Evolutionary conservation across 116 monocot genomes (phyloP).

Genomic region (Iris pallida): DNA sequence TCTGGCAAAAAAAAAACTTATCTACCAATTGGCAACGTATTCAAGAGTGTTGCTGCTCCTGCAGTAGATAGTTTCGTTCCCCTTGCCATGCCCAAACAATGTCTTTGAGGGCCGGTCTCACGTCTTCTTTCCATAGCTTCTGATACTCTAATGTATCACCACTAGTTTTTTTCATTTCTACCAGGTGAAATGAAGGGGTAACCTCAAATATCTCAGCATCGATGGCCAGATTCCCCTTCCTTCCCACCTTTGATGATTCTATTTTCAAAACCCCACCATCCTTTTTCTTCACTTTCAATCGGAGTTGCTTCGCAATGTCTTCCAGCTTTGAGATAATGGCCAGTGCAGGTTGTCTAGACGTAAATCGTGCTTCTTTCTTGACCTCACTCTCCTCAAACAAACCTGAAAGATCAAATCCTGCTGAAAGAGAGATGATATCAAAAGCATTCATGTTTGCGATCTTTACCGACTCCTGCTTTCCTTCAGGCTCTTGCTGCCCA

Average conservation of each 20-base stretch:
- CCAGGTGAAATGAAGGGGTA: slow-evolving; percentile 38
- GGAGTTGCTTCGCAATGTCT: slow-evolving; percentile 51
- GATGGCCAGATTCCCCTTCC: slow-evolving; percentile 46
- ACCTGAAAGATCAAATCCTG: slow-evolving; percentile 60
- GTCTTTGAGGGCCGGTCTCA: slow-evolving; percentile 72
- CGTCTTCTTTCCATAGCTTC: slow-evolving; percentile 48
- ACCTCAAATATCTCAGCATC: slow-evolving; percentile 83
- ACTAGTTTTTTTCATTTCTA: slow-evolving; percentile 60
- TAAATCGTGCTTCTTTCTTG: slow-evolving; percentile 49
- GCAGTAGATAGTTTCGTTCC: slow-evolving; percentile 23
- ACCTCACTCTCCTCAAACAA: slow-evolving; percentile 34
- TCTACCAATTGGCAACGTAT: neutral
- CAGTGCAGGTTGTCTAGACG: slow-evolving; percentile 30
- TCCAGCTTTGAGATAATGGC: slow-evolving; percentile 61
- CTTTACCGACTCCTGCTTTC: slow-evolving; percentile 17
- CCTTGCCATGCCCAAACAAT: slow-evolving; percentile 83
- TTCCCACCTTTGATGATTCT: slow-evolving; percentile 39
- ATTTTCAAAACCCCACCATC: slow-evolving; percentile 59
- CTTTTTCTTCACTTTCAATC: slow-evolving; percentile 59
- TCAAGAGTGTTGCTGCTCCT: neutral
- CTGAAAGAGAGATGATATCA: slow-evolving; percentile 60
- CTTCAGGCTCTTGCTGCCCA: slow-evolving; percentile 12
- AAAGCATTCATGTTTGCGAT: slow-evolving; percentile 48
- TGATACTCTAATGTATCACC: slow-evolving; percentile 79
- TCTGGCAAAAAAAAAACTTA: neutral